Evolutionary conservation across 208 protist genomes (phyloP).

Genomic region (Acanthamoeba comandoni): DNA sequence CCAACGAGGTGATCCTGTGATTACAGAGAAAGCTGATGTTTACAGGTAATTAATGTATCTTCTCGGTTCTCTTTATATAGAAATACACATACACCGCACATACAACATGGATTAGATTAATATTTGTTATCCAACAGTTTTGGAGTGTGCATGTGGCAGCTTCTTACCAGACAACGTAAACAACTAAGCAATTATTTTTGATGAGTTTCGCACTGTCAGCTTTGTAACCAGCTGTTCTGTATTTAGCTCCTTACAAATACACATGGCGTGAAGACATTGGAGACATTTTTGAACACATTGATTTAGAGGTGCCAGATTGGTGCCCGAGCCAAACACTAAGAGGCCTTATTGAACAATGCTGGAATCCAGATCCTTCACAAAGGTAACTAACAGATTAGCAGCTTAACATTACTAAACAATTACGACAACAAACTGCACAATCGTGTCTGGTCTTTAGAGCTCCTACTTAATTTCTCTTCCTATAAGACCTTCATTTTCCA

Average conservation of each 20-base stretch:
- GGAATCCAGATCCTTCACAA: constrained; percentile 18
- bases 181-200: background rate
- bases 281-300: constrained; percentile 25
- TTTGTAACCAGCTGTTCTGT: too few species aligned
- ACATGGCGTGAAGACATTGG: constrained; percentile 10
- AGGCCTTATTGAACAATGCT: constrained; percentile 49
- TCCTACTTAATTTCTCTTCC: too few species aligned
- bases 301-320: constrained; percentile 33
- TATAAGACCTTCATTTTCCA: constrained; percentile 47
- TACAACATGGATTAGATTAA: background rate
- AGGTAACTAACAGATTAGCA: too few species aligned
- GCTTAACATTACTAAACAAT: too few species aligned
- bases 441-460: too few species aligned
- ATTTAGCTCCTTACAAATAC: constrained; percentile 48
- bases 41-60: constrained; percentile 6
- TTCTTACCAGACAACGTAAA: constrained; percentile 20
- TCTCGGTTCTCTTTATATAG: too few species aligned
- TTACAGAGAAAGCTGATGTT: constrained; percentile 47
- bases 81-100: too few species aligned
- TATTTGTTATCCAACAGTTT: constrained; percentile 19
- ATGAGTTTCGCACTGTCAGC: too few species aligned
- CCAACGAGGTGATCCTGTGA: constrained; percentile 26
- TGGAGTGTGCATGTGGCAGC: constrained; percentile 52
- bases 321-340: constrained; percentile 30
- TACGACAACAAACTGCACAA: too few species aligned